Percentiles rank a stretch among this genome's conserved stretches.
Conservation (phyloP, 176 grass and related monocot species). For the Carex scoparia region DNA sequence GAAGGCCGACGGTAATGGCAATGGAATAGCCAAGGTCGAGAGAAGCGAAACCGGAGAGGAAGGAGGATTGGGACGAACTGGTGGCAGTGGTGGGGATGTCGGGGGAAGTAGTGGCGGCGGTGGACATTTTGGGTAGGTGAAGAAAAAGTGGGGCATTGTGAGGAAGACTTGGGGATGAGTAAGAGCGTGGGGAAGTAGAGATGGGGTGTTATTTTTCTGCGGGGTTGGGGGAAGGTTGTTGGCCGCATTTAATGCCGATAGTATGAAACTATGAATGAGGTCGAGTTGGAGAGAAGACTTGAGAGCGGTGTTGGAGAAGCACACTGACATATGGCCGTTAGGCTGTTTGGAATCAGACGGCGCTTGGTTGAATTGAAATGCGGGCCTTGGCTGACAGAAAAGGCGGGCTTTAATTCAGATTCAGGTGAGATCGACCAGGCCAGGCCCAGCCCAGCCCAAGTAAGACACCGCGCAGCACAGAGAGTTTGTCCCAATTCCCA, state of each 20-base stretch:
- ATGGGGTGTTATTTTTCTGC: conserved; percentile 33
- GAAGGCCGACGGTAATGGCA: conserved; percentile 58
- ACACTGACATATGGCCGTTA: neutral
- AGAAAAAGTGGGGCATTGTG: conserved; percentile 33
- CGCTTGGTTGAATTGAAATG: neutral
- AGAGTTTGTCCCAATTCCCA: neutral
- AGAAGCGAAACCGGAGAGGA: conserved; percentile 37
- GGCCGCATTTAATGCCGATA: conserved; percentile 23
- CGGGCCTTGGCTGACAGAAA: neutral
- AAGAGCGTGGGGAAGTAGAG: conserved; percentile 28
- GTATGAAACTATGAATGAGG: neutral
- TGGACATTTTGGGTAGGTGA: conserved; percentile 19
- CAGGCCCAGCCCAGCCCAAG: neutral
- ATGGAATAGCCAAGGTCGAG: conserved; percentile 55
- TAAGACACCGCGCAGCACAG: neutral
- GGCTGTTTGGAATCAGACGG: neutral
- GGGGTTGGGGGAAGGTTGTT: conserved; percentile 21
- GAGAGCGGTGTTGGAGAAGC: neutral
- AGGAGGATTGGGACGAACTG: conserved; percentile 25
- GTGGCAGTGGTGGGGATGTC: neutral
- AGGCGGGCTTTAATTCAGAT: neutral
- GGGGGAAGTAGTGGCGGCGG: conserved; percentile 19
- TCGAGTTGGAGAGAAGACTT: neutral
- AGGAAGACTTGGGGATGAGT: conserved; percentile 43
- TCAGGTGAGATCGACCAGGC: neutral